Conservation (phyloP, 805 yeast species). For the Priceomyces medius region DNA sequence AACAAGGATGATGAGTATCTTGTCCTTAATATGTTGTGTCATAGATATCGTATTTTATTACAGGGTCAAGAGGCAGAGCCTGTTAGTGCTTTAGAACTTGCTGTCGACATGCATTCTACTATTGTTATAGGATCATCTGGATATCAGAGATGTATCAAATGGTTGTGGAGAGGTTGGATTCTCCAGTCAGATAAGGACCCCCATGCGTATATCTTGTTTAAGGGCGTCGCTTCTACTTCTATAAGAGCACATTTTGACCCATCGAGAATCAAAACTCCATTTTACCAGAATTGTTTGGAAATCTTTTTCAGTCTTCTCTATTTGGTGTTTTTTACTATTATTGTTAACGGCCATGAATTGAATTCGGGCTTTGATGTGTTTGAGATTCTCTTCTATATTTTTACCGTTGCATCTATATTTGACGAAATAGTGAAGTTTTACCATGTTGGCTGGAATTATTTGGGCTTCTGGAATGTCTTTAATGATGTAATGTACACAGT, state of each 20-base stretch:
- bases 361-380: slow-evolving; percentile 33
- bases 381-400: slow-evolving; percentile 60
- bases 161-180: slow-evolving; percentile 96
- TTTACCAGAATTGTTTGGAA: slow-evolving; percentile 74
- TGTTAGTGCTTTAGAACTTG: slow-evolving; percentile 75
- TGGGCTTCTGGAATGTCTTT: slow-evolving; percentile 78
- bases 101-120: slow-evolving; percentile 82
- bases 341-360: slow-evolving; percentile 56
- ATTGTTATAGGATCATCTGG: slow-evolving; percentile 77
- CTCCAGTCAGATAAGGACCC: slow-evolving; percentile 72
- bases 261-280: slow-evolving; percentile 79
- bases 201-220: slow-evolving; percentile 62
- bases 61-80: slow-evolving; percentile 64
- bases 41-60: slow-evolving; percentile 64
- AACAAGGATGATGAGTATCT: slow-evolving; percentile 59
- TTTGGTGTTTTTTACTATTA: slow-evolving; percentile 57
- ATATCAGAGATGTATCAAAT: slow-evolving; percentile 79
- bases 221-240: slow-evolving; percentile 53
- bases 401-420: slow-evolving; percentile 62
- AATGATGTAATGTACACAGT: slow-evolving; percentile 68
- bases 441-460: slow-evolving; percentile 69
- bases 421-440: slow-evolving; percentile 73
- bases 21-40: slow-evolving; percentile 75
- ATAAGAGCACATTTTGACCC: slow-evolving; percentile 72
- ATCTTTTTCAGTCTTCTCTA: slow-evolving; percentile 65